Evolutionary conservation across 1,284 basidiomycete genomes (phyloP).

Genomic region (Rhodotorula sp.): DNA sequence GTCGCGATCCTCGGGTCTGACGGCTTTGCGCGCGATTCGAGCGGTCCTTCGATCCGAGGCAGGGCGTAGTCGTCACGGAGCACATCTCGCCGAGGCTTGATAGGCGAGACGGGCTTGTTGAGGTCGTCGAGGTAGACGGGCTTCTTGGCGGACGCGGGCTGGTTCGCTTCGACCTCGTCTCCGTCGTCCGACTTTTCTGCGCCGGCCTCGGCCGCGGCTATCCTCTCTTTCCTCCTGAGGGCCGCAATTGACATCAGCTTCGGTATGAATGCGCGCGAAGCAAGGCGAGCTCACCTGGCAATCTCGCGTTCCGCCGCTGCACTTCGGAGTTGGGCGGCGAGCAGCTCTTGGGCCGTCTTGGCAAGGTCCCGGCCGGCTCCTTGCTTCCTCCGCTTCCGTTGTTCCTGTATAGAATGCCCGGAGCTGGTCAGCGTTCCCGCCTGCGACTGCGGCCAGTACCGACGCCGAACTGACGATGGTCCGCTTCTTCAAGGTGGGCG

Average conservation of each 20-base stretch:
- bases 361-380: slow-evolving; percentile 80
- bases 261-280: neutral
- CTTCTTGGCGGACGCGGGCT: slow-evolving; percentile 61
- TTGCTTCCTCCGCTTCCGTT: slow-evolving; percentile 79
- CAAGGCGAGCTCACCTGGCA: slow-evolving; percentile 49
- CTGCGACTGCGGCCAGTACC: neutral
- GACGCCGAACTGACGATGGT: slow-evolving; percentile 66
- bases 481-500: slow-evolving; percentile 77
- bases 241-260: neutral
- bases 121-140: slow-evolving; percentile 82
- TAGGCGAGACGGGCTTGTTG: slow-evolving; percentile 50
- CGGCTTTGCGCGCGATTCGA: slow-evolving; percentile 48
- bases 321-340: slow-evolving; percentile 85
- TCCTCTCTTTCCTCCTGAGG: neutral
- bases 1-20: slow-evolving; percentile 89
- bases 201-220: slow-evolving; percentile 1
- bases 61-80: slow-evolving; percentile 53
- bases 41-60: slow-evolving; percentile 41
- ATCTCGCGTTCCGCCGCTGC: slow-evolving; percentile 78
- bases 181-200: neutral
- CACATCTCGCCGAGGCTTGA: slow-evolving; percentile 15
- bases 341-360: slow-evolving; percentile 78
- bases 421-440: neutral
- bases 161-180: slow-evolving; percentile 38
- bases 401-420: slow-evolving; percentile 57